phyloP scores from a whole-genome alignment of 345 rosid species.

The Linum trigynum region DNA sequence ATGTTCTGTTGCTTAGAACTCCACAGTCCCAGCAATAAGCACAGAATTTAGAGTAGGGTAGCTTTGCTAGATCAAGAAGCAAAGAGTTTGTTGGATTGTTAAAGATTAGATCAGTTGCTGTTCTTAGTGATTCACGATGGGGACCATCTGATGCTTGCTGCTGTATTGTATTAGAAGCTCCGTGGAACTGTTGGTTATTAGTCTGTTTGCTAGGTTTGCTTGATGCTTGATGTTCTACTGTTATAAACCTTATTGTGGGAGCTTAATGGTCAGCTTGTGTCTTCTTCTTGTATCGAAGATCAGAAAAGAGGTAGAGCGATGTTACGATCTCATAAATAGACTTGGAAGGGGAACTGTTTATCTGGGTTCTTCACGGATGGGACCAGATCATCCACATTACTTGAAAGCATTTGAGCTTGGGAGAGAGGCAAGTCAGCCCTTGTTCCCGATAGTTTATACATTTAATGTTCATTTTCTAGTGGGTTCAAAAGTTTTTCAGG shows the following conservation, averaged over 20 bases:
- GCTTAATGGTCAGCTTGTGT: conserved; percentile 13
- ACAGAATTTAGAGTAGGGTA: too few species aligned
- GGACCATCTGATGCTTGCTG: too few species aligned
- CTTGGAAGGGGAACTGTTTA: conserved; percentile 82
- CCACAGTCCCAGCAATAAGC: too few species aligned
- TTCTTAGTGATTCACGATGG: too few species aligned
- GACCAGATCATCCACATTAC: conserved; percentile 58
- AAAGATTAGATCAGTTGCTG: too few species aligned
- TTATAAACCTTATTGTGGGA: conserved; percentile 1
- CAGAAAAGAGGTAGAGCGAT: conserved; percentile 59
- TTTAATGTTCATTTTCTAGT: not conserved
- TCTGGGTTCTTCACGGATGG: conserved; percentile 84
- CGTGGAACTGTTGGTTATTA: not conserved
- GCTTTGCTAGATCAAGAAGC: too few species aligned
- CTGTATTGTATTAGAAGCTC: not conserved
- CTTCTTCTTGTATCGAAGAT: conserved; percentile 39
- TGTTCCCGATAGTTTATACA: not conserved
- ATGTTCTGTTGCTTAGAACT: too few species aligned
- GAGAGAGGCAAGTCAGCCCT: conserved; percentile 46
- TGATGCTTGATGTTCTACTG: not conserved
- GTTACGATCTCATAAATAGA: conserved; percentile 61
- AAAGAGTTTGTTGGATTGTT: too few species aligned
- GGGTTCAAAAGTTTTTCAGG: not conserved
- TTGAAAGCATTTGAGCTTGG: conserved; percentile 48
- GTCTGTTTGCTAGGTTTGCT: not conserved